phyloP scores from a whole-genome alignment of 495 filamentous ascomycete species.

The Oidiodendron maius region DNA sequence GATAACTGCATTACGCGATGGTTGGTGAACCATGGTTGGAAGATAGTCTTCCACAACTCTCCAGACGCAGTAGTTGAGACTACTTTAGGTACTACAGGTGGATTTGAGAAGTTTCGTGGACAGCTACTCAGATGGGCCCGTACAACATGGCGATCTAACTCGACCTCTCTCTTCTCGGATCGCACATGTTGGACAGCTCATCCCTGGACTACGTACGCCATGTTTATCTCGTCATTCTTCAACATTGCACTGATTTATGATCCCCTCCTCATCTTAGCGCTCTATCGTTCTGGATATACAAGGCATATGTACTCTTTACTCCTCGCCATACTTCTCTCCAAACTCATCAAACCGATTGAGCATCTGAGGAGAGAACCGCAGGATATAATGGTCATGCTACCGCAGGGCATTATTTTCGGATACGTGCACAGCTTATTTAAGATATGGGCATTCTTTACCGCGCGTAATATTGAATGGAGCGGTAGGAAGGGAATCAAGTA shows the following conservation, averaged over 20 bases:
- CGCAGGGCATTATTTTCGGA: neutral
- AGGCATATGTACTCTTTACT: neutral
- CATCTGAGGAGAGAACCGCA: neutral
- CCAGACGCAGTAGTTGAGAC: constrained; percentile 52
- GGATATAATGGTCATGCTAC: neutral
- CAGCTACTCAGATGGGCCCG: constrained; percentile 58
- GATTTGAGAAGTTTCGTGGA: constrained; percentile 43
- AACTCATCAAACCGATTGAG: neutral
- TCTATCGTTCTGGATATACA: constrained; percentile 16
- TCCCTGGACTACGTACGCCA: constrained; percentile 57
- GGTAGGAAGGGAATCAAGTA: neutral
- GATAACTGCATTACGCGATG: constrained; percentile 68
- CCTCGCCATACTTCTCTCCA: neutral
- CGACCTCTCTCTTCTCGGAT: constrained; percentile 47
- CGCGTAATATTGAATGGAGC: neutral
- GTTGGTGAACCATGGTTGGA: constrained; percentile 48
- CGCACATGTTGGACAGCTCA: constrained; percentile 33
- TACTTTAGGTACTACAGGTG: constrained; percentile 42
- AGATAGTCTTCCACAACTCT: constrained; percentile 57
- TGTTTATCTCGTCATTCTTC: constrained; percentile 53
- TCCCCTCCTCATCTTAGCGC: constrained; percentile 31
- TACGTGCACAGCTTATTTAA: neutral
- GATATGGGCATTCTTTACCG: neutral
- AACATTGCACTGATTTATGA: constrained; percentile 55
- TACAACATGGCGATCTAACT: constrained; percentile 62